These are phyloP conservation scores for Debaryomycetaceae sp. DNA, from an alignment of 1,139 yeast species.

Conservation along the genomic window DNA sequence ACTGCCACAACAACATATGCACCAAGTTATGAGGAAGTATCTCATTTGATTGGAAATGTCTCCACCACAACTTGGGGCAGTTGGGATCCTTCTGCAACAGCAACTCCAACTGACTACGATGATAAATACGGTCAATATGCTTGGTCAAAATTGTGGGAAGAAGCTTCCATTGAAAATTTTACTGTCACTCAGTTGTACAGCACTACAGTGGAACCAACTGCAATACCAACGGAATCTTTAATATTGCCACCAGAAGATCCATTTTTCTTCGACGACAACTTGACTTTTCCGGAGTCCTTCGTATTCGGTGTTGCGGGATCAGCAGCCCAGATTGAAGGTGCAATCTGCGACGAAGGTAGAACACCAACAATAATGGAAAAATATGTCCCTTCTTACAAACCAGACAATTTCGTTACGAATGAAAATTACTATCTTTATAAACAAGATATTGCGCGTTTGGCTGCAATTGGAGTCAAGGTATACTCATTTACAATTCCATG, in stretches of 20 bases:
- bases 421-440: conserved; percentile 32
- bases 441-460: conserved; percentile 28
- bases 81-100: conserved; percentile 15
- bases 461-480: conserved; percentile 29
- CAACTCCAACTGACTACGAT: conserved; percentile 15
- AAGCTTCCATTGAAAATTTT: conserved; percentile 13
- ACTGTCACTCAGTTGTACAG: conserved; percentile 14
- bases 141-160: conserved; percentile 18
- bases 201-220: conserved; percentile 19
- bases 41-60: conserved; percentile 9
- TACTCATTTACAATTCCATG: conserved; percentile 34
- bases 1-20: conserved; percentile 10
- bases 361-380: conserved; percentile 30
- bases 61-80: conserved; percentile 16
- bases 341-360: conserved; percentile 29
- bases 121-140: conserved; percentile 22
- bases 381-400: conserved; percentile 8
- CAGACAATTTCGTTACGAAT: conserved; percentile 24
- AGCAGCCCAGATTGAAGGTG: conserved; percentile 36
- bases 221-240: conserved; percentile 18
- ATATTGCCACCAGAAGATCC: conserved; percentile 18
- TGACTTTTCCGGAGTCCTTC: conserved; percentile 18
- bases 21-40: conserved; percentile 11
- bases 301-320: conserved; percentile 24
- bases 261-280: conserved; percentile 13